phyloP scores from a whole-genome alignment of 2,329 filamentous ascomycete species.

The Myriosclerotinia duriaeana region DNA sequence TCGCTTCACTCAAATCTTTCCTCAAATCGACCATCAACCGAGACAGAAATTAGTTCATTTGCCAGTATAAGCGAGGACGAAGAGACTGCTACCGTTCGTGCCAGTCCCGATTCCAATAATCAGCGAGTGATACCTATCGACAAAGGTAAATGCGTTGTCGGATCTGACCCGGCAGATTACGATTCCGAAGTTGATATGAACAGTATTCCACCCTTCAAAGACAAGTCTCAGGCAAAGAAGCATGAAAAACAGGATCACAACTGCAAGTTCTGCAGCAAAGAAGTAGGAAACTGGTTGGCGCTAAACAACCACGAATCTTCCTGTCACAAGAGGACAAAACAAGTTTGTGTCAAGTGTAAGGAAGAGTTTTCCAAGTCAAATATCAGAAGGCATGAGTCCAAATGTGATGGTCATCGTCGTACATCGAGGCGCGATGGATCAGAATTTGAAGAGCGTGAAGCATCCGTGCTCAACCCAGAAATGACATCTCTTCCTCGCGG shows the following conservation, averaged over 20 bases:
- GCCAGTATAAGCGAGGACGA: not conserved
- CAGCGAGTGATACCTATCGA: not conserved
- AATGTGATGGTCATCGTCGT: not conserved
- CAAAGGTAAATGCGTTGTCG: not conserved
- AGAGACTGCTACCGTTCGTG: not conserved
- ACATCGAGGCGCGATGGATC: not conserved
- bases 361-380: not conserved
- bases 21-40: not conserved
- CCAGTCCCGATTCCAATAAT: not conserved
- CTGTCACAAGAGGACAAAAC: not conserved
- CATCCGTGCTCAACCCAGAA: not conserved
- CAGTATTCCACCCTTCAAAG: not conserved
- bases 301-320: not conserved
- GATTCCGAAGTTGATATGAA: not conserved
- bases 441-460: not conserved
- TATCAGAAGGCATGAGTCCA: slow-evolving; percentile 1
- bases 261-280: slow-evolving; percentile 1
- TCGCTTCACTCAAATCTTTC: not conserved
- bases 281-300: not conserved
- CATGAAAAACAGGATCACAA: not conserved
- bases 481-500: not conserved
- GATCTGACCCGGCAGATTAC: not conserved
- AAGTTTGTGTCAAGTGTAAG: not conserved
- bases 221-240: not conserved
- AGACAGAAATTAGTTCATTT: not conserved